Percentiles rank a stretch among this genome's conserved stretches.
phyloP scores from a whole-genome alignment of 345 rosid species.

The Bruguiera gymnorhiza region DNA sequence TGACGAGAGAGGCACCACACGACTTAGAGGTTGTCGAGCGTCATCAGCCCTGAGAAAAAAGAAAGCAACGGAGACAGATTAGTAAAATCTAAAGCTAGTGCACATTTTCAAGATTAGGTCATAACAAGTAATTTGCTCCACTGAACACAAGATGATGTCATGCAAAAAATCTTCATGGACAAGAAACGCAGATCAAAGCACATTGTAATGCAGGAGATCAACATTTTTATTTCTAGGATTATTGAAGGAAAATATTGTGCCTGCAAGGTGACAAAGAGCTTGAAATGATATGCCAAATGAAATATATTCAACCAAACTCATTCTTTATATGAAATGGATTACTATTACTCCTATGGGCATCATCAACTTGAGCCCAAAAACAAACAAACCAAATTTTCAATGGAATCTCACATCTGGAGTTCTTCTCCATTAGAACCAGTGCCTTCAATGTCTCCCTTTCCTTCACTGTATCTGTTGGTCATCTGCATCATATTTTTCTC shows the following conservation, averaged over 20 bases:
- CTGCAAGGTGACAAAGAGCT: too few relatives aligned
- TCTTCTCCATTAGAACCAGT: slow-evolving; percentile 99
- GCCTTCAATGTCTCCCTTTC: slow-evolving; percentile 93
- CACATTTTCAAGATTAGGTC: not conserved
- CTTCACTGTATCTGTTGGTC: slow-evolving; percentile 66
- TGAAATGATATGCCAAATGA: too few relatives aligned
- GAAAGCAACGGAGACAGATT: slow-evolving; percentile 2
- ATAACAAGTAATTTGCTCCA: not conserved
- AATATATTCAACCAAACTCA: not conserved
- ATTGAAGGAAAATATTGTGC: too few relatives aligned
- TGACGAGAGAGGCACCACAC: slow-evolving; percentile 80
- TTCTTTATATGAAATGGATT: not conserved
- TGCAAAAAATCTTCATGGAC: not conserved
- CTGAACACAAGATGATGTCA: not conserved
- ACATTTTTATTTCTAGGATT: too few relatives aligned
- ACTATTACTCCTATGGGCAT: not conserved
- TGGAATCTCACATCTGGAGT: slow-evolving; percentile 72
- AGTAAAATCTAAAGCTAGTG: not conserved
- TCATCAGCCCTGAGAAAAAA: slow-evolving; percentile 76
- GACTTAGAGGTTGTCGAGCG: slow-evolving; percentile 89
- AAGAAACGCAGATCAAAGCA: too few relatives aligned
- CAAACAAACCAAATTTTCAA: not conserved
- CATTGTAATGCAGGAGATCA: too few relatives aligned
- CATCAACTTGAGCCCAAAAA: not conserved
- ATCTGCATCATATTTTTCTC: slow-evolving; percentile 77